phyloP scores from a whole-genome alignment of 192 early-diverging fungal genomes.

The Phlyctochytrium planicorne region DNA sequence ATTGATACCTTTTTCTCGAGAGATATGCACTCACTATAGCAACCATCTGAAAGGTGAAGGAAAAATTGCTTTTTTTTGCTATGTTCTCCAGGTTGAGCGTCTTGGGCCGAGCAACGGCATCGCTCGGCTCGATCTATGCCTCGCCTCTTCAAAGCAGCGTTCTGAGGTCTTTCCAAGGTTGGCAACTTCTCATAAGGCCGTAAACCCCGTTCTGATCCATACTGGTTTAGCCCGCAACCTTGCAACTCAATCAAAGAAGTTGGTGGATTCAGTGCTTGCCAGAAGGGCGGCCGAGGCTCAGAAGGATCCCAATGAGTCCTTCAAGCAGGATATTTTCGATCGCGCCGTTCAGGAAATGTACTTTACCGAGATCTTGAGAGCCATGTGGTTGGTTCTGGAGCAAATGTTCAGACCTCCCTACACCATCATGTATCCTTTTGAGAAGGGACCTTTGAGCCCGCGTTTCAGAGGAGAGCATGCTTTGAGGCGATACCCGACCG shows the following conservation, averaged over 20 bases:
- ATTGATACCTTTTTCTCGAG: too few species aligned
- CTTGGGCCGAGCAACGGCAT: too few species aligned
- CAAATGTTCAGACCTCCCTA: slow-evolving; percentile 94
- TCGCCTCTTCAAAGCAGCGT: too few species aligned
- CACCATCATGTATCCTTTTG: slow-evolving; percentile 93
- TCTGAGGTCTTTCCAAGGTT: too few species aligned
- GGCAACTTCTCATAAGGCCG: too few species aligned
- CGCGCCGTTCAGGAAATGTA: slow-evolving; percentile 75
- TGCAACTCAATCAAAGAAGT: background rate
- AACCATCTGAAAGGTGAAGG: too few species aligned
- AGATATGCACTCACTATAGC: too few species aligned
- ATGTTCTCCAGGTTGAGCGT: too few species aligned
- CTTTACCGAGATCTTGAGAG: slow-evolving; percentile 87
- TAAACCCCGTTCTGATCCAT: too few species aligned
- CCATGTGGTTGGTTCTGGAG: slow-evolving; percentile 89
- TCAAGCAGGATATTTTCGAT: slow-evolving; percentile 40
- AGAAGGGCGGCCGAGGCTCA: background rate
- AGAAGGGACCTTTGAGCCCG: slow-evolving; percentile 91
- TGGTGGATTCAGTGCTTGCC: slow-evolving; percentile 1
- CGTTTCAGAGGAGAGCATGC: slow-evolving; percentile 98
- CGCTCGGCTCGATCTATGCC: too few species aligned
- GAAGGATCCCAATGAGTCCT: slow-evolving; percentile 14
- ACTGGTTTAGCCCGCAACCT: background rate
- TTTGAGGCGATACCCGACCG: slow-evolving; percentile 89
- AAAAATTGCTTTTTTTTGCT: too few species aligned